These are phyloP conservation scores for Hyaloscypha bicolor DNA, from an alignment of 495 filamentous ascomycete species.

Conservation along the genomic window DNA sequence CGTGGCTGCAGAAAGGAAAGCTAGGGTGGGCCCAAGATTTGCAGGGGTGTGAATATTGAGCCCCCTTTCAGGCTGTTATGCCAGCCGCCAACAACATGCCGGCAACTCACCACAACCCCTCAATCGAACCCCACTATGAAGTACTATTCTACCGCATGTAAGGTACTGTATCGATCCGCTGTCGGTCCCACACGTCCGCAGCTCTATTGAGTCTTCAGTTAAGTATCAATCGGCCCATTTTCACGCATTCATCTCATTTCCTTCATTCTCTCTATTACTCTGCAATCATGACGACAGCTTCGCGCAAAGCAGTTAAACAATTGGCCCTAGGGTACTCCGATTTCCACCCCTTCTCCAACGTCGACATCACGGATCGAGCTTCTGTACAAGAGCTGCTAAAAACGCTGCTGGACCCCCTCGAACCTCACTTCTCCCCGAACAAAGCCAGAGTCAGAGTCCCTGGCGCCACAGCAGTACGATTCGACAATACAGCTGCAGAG, in stretches of 20 bases:
- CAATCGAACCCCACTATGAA: constrained; percentile 3
- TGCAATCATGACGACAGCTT: constrained; percentile 16
- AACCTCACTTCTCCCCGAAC: constrained; percentile 62
- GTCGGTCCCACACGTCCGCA: constrained; percentile 3
- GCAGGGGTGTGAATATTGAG: not conserved
- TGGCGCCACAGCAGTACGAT: constrained; percentile 67
- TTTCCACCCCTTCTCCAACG: constrained; percentile 51
- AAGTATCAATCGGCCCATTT: constrained; percentile 1
- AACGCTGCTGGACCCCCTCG: constrained; percentile 63
- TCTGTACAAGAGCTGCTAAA: constrained; percentile 60
- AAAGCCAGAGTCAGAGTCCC: constrained; percentile 58
- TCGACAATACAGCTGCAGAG: constrained; percentile 75
- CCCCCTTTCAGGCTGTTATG: not conserved
- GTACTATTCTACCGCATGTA: not conserved
- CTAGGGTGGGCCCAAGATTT: too few relatives aligned
- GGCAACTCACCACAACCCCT: not conserved
- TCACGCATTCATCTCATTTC: not conserved
- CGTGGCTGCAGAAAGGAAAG: too few relatives aligned
- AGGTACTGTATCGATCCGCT: constrained; percentile 17
- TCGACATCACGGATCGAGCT: constrained; percentile 48
- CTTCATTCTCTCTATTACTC: not conserved
- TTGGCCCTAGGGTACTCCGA: constrained; percentile 51
- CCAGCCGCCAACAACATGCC: not conserved
- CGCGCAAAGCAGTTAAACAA: constrained; percentile 14
- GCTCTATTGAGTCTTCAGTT: not conserved